Evolutionary conservation across 2,329 filamentous ascomycete genomes (phyloP).

Genomic region (Monilinia laxa): DNA sequence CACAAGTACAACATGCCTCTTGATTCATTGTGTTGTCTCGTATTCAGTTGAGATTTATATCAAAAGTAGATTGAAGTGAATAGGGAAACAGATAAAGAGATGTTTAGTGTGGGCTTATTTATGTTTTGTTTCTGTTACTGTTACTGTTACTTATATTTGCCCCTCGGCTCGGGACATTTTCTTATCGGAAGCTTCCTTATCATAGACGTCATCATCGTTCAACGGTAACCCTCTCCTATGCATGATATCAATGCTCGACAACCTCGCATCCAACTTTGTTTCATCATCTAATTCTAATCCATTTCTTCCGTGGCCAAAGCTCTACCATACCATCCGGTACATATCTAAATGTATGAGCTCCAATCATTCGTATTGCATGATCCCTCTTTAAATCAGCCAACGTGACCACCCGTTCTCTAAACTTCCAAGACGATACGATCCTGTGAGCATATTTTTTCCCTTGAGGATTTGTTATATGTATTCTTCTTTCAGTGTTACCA

Average conservation of each 20-base stretch:
- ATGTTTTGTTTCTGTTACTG: neutral
- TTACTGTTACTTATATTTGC: neutral
- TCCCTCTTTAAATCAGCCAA: neutral
- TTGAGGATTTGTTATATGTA: neutral
- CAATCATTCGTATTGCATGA: neutral
- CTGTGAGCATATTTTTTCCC: too few relatives aligned
- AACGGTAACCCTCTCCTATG: neutral
- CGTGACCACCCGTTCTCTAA: neutral
- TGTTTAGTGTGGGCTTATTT: neutral
- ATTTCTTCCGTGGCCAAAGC: neutral
- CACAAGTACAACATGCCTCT: slow-evolving; percentile 14
- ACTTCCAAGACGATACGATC: neutral
- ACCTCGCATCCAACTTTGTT: neutral
- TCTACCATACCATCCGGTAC: too few relatives aligned
- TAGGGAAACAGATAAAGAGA: neutral
- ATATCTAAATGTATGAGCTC: too few relatives aligned
- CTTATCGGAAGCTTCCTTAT: slow-evolving; percentile 2
- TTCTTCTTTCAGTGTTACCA: neutral
- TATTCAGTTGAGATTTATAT: neutral
- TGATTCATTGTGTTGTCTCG: neutral
- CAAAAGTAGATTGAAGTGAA: too few relatives aligned
- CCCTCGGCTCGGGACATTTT: neutral
- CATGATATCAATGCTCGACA: neutral
- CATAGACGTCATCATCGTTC: neutral
- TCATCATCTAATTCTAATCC: neutral